A percentile compares a stretch with the other conserved stretches of the same genome.
phyloP scores from a whole-genome alignment of 306 rosid species.

The Begonia peltatifolia region DNA sequence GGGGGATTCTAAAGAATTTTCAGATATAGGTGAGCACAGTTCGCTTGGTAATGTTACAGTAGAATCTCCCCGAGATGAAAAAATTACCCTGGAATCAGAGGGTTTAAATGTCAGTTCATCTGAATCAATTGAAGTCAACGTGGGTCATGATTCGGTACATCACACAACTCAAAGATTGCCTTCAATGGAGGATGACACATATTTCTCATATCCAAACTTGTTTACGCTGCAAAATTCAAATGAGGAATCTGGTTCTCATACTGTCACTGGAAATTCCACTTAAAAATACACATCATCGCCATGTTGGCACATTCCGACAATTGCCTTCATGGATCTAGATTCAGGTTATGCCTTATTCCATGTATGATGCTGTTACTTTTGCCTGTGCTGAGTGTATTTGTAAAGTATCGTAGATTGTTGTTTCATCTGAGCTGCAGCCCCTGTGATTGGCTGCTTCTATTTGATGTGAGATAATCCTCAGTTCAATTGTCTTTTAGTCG shows the following conservation, averaged over 20 bases:
- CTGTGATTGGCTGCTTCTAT: not conserved
- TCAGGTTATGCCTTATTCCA: too few species aligned
- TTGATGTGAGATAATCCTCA: too few species aligned
- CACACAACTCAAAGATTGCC: slow-evolving; percentile 54
- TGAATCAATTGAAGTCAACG: slow-evolving; percentile 28
- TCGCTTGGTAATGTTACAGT: slow-evolving; percentile 7
- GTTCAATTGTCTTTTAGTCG: too few species aligned
- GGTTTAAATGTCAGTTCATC: slow-evolving; percentile 25
- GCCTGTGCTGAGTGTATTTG: not conserved
- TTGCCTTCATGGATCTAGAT: not conserved
- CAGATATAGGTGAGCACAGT: slow-evolving; percentile 12
- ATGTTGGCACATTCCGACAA: slow-evolving; percentile 5
- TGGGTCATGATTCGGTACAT: slow-evolving; percentile 15
- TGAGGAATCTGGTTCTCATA: slow-evolving; percentile 32
- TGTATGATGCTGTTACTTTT: not conserved
- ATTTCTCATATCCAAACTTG: slow-evolving; percentile 70
- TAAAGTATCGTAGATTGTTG: not conserved
- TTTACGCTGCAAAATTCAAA: slow-evolving; percentile 44
- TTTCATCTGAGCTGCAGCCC: not conserved
- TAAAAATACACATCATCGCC: slow-evolving; percentile 20
- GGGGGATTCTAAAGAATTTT: slow-evolving; percentile 18
- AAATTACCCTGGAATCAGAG: slow-evolving; percentile 19
- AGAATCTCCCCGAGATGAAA: slow-evolving; percentile 21
- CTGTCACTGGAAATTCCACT: slow-evolving; percentile 23
- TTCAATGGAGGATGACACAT: slow-evolving; percentile 72